These are phyloP conservation scores for Telopea speciosissima DNA, from an alignment of 177 flowering plant genomes.

Conservation along the genomic window DNA sequence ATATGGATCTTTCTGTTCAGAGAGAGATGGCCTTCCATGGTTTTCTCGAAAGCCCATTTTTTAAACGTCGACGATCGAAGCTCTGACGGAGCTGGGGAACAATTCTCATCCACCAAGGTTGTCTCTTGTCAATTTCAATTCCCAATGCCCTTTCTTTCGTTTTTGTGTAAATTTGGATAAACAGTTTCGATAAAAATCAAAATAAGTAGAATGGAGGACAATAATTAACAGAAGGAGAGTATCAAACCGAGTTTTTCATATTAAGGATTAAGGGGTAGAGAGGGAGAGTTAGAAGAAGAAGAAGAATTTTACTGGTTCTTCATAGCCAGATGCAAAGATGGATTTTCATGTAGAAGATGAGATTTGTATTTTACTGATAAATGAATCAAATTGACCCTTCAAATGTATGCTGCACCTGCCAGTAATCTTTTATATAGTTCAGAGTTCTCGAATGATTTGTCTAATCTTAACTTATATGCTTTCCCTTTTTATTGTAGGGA, in stretches of 20 bases:
- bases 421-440: too few relatives aligned
- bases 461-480: too few relatives aligned
- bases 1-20: conserved; percentile 53
- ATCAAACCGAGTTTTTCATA: too few relatives aligned
- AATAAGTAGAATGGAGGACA: too few relatives aligned
- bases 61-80: neutral
- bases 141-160: too few relatives aligned
- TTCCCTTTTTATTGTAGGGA: conserved; percentile 29
- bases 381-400: too few relatives aligned
- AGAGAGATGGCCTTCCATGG: conserved; percentile 56
- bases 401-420: too few relatives aligned
- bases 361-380: neutral
- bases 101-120: conserved; percentile 15
- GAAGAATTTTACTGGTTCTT: neutral
- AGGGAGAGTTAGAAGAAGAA: neutral
- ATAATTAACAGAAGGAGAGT: too few relatives aligned
- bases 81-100: conserved; percentile 4
- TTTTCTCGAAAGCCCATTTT: conserved; percentile 2
- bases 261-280: neutral
- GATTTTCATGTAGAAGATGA: neutral
- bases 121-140: neutral
- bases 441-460: too few relatives aligned
- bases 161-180: neutral
- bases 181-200: too few relatives aligned
- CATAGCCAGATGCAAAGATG: neutral